phyloP scores from a whole-genome alignment of 768 basidiomycete genomes.

The Udeniomyces megalosporus region DNA sequence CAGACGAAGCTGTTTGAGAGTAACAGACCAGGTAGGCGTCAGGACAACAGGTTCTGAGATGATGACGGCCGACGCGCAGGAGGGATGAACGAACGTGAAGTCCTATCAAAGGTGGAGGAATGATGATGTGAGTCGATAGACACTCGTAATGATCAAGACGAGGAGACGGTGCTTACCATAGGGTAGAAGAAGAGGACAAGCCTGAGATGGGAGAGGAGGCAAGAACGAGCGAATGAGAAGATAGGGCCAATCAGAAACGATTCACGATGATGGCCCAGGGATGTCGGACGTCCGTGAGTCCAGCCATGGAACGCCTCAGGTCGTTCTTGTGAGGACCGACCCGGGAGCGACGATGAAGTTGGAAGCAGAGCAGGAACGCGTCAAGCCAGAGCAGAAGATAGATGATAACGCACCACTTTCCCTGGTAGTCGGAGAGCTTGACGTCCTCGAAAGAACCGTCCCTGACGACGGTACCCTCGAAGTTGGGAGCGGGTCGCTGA shows the following conservation, averaged over 20 bases:
- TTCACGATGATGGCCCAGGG: not conserved
- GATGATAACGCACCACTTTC: slow-evolving; percentile 81
- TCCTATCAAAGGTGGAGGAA: not conserved
- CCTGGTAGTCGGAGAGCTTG: slow-evolving; percentile 53
- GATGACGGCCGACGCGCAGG: slow-evolving; percentile 36
- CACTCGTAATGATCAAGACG: not conserved
- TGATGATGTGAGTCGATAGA: not conserved
- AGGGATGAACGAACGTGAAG: not conserved
- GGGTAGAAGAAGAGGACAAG: slow-evolving; percentile 91
- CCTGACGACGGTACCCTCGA: slow-evolving; percentile 43
- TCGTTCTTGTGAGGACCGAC: too few species aligned
- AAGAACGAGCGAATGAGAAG: too few species aligned
- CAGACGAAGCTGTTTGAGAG: slow-evolving; percentile 36
- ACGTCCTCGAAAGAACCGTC: slow-evolving; percentile 64
- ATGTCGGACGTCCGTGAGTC: too few species aligned
- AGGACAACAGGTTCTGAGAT: not conserved
- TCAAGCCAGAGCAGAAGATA: slow-evolving; percentile 78
- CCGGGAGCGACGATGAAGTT: not conserved
- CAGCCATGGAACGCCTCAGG: too few species aligned
- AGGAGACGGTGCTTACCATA: slow-evolving; percentile 45
- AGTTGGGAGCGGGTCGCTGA: slow-evolving; percentile 15
- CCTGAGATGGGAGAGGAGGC: slow-evolving; percentile 35
- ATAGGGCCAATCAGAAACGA: not conserved
- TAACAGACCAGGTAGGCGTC: not conserved
- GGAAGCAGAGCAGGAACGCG: slow-evolving; percentile 18